Conservation (phyloP, 1,284 basidiomycete species). For the Rhodotorula sp. region DNA sequence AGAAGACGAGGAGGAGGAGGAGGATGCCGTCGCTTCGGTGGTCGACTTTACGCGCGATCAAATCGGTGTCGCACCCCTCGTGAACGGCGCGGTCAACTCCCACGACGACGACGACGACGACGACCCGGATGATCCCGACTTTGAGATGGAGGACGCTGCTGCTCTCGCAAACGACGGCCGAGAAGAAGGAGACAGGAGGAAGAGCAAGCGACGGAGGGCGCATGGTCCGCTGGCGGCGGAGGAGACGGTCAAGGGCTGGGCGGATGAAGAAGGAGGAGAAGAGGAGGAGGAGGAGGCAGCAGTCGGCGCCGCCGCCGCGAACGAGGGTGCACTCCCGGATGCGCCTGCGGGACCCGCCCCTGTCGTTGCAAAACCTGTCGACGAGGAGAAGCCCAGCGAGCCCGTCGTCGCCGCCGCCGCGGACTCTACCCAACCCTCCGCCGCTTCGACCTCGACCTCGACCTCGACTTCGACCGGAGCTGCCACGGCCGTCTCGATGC, state of each 20-base stretch:
- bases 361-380: background rate
- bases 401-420: background rate
- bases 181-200: background rate
- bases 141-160: constrained; percentile 23
- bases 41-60: background rate
- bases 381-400: background rate
- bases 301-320: background rate
- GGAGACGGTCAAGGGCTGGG: constrained; percentile 29
- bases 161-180: background rate
- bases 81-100: background rate
- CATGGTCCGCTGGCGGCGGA: constrained; percentile 8
- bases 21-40: constrained; percentile 24
- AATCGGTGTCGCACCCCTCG: background rate
- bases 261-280: constrained; percentile 31
- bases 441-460: background rate
- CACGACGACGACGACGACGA: constrained; percentile 26
- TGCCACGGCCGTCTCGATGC: constrained; percentile 28
- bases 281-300: constrained; percentile 15
- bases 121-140: constrained; percentile 39
- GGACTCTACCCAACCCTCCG: background rate
- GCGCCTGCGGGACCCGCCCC: background rate
- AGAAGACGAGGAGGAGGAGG: constrained; percentile 40
- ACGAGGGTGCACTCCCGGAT: background rate
- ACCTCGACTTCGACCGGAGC: background rate
- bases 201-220: constrained; percentile 25